Evolutionary conservation across 352 stramenopile genomes (phyloP), one percentile per base, ranked within the genome.

Genomic region (Globisporangium spiculum): DNA sequence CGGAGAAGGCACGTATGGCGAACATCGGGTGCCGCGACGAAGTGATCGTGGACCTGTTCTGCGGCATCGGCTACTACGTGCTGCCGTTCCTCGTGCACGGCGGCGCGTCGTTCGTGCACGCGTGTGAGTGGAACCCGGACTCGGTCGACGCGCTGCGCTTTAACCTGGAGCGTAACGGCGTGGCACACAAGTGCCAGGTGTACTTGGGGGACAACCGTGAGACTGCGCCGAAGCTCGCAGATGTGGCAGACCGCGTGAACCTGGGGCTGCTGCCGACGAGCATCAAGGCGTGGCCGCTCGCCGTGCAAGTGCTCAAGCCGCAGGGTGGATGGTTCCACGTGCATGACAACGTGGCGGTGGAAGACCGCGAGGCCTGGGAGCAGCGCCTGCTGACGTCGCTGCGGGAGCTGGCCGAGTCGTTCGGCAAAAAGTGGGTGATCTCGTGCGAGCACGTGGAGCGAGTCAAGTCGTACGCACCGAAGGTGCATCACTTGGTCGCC

Each of bases 31-130:
- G 92, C 74, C 67, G 69, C 20, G 88, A 78, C 24, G 94, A 99
- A 64, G 77, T 89, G 1, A 90, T 99, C 32, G 88, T 99, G 36
- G 97, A 99, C 70, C 81, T 99, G 54, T 99, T 98, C 67, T 96
- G 93, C 44, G 97, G 97, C n/a, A 99, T 99, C 74, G 97, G 97
- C 16, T 99, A 99, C 74, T 99, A 99, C 69, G 95, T 98, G 30
- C 75, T 99, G 22, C 97, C 96, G 0, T 98, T 98, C 60, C 79
- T 98, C 5, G 83, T 98, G 52, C 85, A 98, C 67, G 96, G 91
- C 41, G 88, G 90, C 10, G 96, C 93, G 1, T 70, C 75, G 3
- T 89, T 97, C 63, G 91, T 99, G 1, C 90, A 97, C 62, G 92
- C 94, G 18, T 98, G 94, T 67, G 97, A 99, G 74, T 99, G 96